Percentiles rank a stretch among this genome's conserved stretches.
phyloP scores from a whole-genome alignment of 2,329 filamentous ascomycete genomes.

The Fusarium domesticum region DNA sequence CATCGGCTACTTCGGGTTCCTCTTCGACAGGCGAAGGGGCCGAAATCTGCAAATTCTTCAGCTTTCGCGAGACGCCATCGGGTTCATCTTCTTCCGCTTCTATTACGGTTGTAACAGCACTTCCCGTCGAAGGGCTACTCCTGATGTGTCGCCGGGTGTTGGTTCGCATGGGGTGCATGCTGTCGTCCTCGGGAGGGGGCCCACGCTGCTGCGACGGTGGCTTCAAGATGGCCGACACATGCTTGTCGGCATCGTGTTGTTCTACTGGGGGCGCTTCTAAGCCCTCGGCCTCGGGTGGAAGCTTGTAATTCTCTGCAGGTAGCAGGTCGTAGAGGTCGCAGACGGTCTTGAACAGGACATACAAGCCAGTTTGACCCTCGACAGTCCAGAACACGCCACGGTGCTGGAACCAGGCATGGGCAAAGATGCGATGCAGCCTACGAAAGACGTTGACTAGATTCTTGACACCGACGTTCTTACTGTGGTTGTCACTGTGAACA shows the following conservation, averaged over 20 bases:
- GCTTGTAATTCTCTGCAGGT: constrained; percentile 91
- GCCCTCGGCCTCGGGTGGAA: constrained; percentile 89
- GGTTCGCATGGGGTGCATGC: constrained; percentile 54
- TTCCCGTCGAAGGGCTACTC: constrained; percentile 76
- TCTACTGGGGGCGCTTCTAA: constrained; percentile 52
- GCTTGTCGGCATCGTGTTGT: constrained; percentile 40
- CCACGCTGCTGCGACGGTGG: constrained; percentile 32
- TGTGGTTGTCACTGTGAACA: constrained; percentile 53
- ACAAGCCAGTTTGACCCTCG: constrained; percentile 85
- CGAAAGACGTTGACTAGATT: constrained; percentile 95
- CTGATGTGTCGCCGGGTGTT: constrained; percentile 80
- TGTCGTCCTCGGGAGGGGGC: constrained; percentile 42
- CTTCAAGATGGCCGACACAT: constrained; percentile 37
- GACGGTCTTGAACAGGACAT: constrained; percentile 95
- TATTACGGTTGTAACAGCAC: constrained; percentile 74
- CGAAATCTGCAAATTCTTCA: constrained; percentile 48
- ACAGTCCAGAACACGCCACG: constrained; percentile 92
- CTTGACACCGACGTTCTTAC: constrained; percentile 65
- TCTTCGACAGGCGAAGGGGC: constrained; percentile 59
- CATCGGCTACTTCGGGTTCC: constrained; percentile 40
- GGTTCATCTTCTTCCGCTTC: constrained; percentile 77
- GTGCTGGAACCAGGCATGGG: constrained; percentile 98
- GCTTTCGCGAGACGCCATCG: constrained; percentile 43
- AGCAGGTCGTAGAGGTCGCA: constrained; percentile 90
- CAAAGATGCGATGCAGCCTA: constrained; percentile 92